Percentiles rank a stretch among this genome's conserved stretches.
Evolutionary conservation across 257 asterid genomes (phyloP).

Genomic region (Fraxinus americana): DNA sequence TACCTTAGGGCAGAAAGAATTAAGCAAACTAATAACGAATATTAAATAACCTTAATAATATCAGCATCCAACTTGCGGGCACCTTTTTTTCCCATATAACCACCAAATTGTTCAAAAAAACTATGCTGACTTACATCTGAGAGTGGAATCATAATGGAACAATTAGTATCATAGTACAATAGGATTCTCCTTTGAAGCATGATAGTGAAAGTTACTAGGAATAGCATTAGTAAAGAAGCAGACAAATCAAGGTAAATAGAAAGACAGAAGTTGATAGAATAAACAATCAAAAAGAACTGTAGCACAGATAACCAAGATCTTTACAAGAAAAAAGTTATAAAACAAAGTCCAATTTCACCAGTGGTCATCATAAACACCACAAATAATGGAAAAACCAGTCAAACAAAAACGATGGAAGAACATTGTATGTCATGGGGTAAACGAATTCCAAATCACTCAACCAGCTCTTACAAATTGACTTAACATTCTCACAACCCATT

Average conservation of each 20-base stretch:
- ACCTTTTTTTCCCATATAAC: slow-evolving; percentile 26
- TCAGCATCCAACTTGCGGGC: slow-evolving; percentile 23
- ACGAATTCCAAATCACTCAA: slow-evolving; percentile 53
- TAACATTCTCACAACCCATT: slow-evolving; percentile 60
- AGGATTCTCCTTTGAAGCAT: neutral
- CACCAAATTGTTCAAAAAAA: slow-evolving; percentile 28
- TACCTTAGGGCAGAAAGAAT: neutral
- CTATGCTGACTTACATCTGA: slow-evolving; percentile 40
- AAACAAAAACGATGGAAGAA: slow-evolving; percentile 20
- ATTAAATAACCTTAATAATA: slow-evolving; percentile 49
- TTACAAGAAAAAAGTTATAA: neutral
- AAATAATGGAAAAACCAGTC: neutral
- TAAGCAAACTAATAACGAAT: neutral
- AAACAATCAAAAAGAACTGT: neutral
- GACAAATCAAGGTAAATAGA: neutral
- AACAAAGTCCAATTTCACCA: neutral
- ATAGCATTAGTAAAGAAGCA: neutral
- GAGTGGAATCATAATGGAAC: slow-evolving; percentile 19
- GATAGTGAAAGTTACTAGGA: neutral
- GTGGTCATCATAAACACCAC: neutral
- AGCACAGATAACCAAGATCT: neutral
- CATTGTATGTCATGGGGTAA: too few species aligned
- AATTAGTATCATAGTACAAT: slow-evolving; percentile 8
- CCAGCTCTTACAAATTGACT: slow-evolving; percentile 56
- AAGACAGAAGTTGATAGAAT: neutral